Evolutionary conservation across 116 monocot species (phyloP).

Genomic region (Cymodocea nodosa): DNA sequence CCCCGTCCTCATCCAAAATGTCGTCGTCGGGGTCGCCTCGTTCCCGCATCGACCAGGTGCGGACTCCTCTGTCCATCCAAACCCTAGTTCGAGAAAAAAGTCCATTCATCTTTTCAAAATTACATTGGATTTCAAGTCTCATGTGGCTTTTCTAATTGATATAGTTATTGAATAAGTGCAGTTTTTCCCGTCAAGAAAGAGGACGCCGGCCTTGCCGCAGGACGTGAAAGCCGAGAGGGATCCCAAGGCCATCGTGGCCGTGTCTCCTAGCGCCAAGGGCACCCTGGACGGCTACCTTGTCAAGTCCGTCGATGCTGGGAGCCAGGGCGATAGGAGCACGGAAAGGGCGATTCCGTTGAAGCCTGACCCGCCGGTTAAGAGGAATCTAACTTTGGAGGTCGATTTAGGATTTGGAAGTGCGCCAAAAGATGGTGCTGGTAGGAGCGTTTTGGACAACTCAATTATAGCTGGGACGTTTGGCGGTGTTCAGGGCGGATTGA

Average conservation of each 20-base stretch:
- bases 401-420: neutral
- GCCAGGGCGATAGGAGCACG: neutral
- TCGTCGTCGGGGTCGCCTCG: slow-evolving; percentile 39
- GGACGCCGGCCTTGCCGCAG: slow-evolving; percentile 31
- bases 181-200: slow-evolving; percentile 64
- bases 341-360: neutral
- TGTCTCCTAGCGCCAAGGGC: slow-evolving; percentile 42
- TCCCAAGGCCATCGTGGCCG: slow-evolving; percentile 11
- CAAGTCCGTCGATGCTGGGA: slow-evolving; percentile 25
- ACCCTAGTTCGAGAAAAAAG: slow-evolving; percentile 5
- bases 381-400: slow-evolving; percentile 6
- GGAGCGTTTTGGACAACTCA: neutral
- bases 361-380: slow-evolving; percentile 3
- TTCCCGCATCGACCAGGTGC: slow-evolving; percentile 67
- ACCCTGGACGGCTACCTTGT: slow-evolving; percentile 37
- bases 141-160: neutral
- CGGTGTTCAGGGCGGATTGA: neutral
- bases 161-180: slow-evolving; percentile 9
- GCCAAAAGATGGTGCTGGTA: neutral
- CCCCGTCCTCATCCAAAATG: neutral
- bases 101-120: neutral
- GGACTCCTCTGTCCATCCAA: slow-evolving; percentile 1
- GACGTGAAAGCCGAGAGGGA: slow-evolving; percentile 18
- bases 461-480: neutral
- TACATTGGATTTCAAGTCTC: neutral